Percentiles rank a stretch among this genome's conserved stretches.
Evolutionary conservation across 1,284 basidiomycete genomes (phyloP).

Genomic region (Fomitopsis pinicola): DNA sequence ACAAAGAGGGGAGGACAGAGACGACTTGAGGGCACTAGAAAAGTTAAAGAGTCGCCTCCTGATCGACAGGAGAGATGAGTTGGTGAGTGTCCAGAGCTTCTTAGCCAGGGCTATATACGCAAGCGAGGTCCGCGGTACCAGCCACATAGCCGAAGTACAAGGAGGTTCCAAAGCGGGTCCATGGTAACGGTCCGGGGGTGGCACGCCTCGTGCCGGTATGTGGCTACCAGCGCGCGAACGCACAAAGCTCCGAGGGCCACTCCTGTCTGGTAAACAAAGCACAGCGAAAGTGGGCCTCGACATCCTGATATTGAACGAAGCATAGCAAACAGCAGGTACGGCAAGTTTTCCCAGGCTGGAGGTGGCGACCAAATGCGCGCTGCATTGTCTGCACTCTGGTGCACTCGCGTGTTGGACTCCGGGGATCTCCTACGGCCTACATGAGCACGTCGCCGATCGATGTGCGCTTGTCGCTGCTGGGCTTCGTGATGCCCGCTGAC

Average conservation of each 20-base stretch:
- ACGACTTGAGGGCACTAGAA: neutral
- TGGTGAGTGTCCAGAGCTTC: neutral
- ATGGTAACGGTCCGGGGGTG: neutral
- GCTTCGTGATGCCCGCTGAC: no score
- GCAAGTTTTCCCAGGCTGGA: no score
- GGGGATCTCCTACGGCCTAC: no score
- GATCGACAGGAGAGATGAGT: neutral
- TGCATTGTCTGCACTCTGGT: no score
- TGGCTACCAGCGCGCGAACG: neutral
- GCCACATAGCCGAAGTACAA: neutral
- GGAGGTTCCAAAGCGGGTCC: neutral
- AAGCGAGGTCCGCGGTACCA: neutral
- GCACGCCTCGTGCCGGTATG: neutral
- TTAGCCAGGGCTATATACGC: neutral
- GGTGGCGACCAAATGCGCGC: no score
- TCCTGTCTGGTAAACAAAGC: neutral
- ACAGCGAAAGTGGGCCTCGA: neutral
- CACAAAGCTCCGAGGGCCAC: neutral
- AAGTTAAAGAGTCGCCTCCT: neutral
- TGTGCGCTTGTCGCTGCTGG: no score
- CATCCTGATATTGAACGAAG: neutral
- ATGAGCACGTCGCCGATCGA: no score
- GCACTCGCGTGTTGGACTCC: no score
- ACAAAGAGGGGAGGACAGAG: no score
- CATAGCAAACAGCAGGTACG: no score